Evolutionary conservation across 371 early-diverging fungal species (phyloP), one percentile per base, ranked within the genome.

Genomic region (Apophysomyces variabilis): DNA sequence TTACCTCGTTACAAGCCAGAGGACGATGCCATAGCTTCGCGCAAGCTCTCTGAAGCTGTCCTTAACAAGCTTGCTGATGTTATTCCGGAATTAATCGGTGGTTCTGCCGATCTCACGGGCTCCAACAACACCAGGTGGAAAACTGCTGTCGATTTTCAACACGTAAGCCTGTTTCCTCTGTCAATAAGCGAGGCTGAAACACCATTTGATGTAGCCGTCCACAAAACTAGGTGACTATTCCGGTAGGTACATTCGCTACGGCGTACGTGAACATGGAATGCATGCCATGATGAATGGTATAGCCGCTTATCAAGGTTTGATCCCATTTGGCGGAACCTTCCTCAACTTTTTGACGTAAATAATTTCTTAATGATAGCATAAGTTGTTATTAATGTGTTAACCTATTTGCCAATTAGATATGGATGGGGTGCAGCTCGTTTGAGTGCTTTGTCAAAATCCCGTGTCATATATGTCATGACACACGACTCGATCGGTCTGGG

Each of bases 251-350:
- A 74, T 99, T 67, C 93, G 95, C 64, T 99, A 89, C 77, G 99
- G 99, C 82, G 98, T 99, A 43, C 94, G 99, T 78, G 99, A 99
- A 83, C 99, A 99, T 79, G 98, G 92, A 59, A 99, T 99, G 99
- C 92, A 92, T 54, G 98, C 95, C 44, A 88, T 95, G 69, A 91
- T 93, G 86, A 99, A 99, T 85, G 99, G 99, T 66, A 84, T 99
- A 61, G 75, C 90, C 47, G 92, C 95, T 37, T 97, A 96, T 69
- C 96, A 97, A 61, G 94, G 86, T 57, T 73, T 91, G 58, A 92
- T 97, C 68, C 97, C 98, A 18, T 97, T 91, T 70, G 94, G 94
- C 64, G 94, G 95, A 66, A 98, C 99, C 26, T 99, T 99, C 89
- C 87, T 99, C 67, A 98, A 98, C 89, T 99, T 99, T 79, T 88